Percentiles rank a stretch among this genome's conserved stretches.
These are phyloP conservation scores for Coriolopsis trogii DNA, from an alignment of 1,284 basidiomycete genomes.

Conservation along the genomic window DNA sequence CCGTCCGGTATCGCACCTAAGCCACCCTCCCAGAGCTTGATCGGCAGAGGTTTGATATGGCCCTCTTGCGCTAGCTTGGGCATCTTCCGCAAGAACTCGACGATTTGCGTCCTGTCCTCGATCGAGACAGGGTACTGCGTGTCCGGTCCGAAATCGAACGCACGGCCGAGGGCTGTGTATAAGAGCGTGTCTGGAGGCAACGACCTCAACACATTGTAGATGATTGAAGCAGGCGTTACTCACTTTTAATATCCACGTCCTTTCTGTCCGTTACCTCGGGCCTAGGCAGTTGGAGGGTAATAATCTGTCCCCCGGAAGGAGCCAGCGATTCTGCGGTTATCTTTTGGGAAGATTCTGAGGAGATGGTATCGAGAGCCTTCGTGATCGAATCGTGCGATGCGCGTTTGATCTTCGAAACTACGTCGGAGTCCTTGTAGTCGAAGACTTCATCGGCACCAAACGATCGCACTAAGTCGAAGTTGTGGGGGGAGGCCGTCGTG, in stretches of 20 bases:
- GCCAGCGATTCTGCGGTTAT: constrained; percentile 23
- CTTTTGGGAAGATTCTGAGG: constrained; percentile 16
- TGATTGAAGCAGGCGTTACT: neutral
- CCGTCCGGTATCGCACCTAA: constrained; percentile 26
- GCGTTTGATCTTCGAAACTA: constrained; percentile 26
- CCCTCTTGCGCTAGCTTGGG: constrained; percentile 25
- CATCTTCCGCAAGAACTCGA: constrained; percentile 28
- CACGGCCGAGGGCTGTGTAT: constrained; percentile 28
- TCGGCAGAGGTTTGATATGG: constrained; percentile 23
- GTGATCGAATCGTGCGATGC: constrained; percentile 27
- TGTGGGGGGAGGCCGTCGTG: constrained; percentile 43
- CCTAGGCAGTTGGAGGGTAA: constrained; percentile 15
- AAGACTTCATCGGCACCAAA: constrained; percentile 45
- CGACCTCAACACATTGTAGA: neutral
- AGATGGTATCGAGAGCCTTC: constrained; percentile 27
- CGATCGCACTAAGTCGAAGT: constrained; percentile 40
- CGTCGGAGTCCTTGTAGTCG: constrained; percentile 32
- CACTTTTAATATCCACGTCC: constrained; percentile 22
- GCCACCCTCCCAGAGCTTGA: constrained; percentile 30
- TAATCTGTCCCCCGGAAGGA: constrained; percentile 24
- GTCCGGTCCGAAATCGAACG: constrained; percentile 11
- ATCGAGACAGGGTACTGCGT: constrained; percentile 8
- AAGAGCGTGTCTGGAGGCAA: constrained; percentile 22
- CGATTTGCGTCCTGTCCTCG: constrained; percentile 25
- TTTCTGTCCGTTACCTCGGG: constrained; percentile 19